phyloP scores from a whole-genome alignment of 2,329 filamentous ascomycete species.

The Lojkania enalia region DNA sequence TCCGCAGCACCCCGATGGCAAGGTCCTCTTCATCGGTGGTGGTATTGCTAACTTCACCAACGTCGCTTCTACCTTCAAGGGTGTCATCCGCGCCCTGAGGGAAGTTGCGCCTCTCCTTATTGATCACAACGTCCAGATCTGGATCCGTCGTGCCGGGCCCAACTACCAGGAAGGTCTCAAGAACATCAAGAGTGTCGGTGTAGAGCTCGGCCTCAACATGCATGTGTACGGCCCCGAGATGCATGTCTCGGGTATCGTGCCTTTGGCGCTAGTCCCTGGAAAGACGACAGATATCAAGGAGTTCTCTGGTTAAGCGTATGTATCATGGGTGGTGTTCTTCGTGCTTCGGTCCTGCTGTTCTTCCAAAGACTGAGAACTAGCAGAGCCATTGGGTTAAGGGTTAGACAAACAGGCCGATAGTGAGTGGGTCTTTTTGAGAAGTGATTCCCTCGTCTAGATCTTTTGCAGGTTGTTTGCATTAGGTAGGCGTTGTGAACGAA shows the following conservation, averaged over 20 bases:
- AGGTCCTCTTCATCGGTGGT: conserved; percentile 98
- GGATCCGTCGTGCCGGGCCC: conserved; percentile 86
- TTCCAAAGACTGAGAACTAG: background rate
- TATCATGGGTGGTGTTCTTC: background rate
- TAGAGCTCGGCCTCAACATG: conserved; percentile 95
- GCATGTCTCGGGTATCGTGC: conserved; percentile 94
- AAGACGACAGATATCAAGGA: conserved; percentile 65
- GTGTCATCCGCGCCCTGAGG: conserved; percentile 93
- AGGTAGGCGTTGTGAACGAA: conserved; percentile 6
- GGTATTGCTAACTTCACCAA: conserved; percentile 99
- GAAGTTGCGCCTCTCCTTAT: conserved; percentile 83
- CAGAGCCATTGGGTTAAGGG: conserved; percentile 4
- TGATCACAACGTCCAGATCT: conserved; percentile 98
- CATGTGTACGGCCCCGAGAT: conserved; percentile 82
- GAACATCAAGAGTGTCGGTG: conserved; percentile 97
- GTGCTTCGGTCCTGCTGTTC: background rate
- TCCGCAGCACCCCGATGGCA: conserved; percentile 82
- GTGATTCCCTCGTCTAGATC: conserved; percentile 8
- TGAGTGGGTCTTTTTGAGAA: background rate
- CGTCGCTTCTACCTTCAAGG: conserved; percentile 99
- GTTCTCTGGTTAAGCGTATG: conserved; percentile 54
- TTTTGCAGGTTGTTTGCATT: conserved; percentile 5
- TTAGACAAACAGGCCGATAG: conserved; percentile 9
- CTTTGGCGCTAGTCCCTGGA: conserved; percentile 73
- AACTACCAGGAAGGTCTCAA: conserved; percentile 99